Conservation (phyloP, 345 rosid genomes). For the Conringia planisiliqua region DNA sequence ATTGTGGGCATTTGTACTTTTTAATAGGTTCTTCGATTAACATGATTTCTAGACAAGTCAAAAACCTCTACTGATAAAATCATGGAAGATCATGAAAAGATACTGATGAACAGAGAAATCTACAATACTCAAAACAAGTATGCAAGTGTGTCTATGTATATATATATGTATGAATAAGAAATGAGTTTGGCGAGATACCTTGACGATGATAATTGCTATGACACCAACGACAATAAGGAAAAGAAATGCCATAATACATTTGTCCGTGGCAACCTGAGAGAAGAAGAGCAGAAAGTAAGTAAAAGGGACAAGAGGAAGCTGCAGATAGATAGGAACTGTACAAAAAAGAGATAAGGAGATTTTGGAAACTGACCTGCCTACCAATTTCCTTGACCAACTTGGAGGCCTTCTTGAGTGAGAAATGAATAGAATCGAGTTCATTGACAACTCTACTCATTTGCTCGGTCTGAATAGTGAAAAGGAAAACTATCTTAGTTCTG, state of each 20-base stretch:
- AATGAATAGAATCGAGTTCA: constrained; percentile 93
- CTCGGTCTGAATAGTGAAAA: constrained; percentile 62
- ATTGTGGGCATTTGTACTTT: neutral
- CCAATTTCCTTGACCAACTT: constrained; percentile 94
- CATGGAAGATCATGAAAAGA: neutral
- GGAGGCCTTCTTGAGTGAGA: constrained; percentile 91
- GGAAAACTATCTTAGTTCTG: constrained; percentile 22
- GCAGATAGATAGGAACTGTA: neutral
- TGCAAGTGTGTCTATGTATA: neutral
- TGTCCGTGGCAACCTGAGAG: constrained; percentile 93
- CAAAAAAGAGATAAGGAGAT: constrained; percentile 24
- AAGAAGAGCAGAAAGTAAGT: constrained; percentile 16
- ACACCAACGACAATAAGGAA: constrained; percentile 82
- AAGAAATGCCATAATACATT: constrained; percentile 79
- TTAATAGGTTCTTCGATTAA: neutral
- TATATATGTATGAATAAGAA: neutral
- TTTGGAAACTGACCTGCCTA: constrained; percentile 81
- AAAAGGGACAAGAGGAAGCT: neutral
- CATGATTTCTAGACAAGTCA: neutral
- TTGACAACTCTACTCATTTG: constrained; percentile 98
- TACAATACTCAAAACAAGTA: neutral
- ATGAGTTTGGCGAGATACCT: constrained; percentile 49
- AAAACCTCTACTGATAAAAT: neutral
- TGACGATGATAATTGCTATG: constrained; percentile 80
- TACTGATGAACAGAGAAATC: neutral